phyloP scores from a whole-genome alignment of 257 asterid species.

The Oldenlandia corymbosa region DNA sequence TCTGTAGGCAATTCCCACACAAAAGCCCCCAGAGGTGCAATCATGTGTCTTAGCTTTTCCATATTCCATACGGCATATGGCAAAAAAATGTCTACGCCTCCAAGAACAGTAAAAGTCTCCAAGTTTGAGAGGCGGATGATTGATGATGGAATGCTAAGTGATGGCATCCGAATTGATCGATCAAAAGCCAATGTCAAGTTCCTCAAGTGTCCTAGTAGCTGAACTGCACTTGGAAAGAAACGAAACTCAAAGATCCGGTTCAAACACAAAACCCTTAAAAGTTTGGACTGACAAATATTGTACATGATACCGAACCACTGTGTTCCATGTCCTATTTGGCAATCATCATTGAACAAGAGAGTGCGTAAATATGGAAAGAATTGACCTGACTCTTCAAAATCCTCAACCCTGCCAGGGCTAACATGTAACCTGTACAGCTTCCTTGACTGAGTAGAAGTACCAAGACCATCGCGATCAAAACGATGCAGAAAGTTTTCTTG shows the following conservation, averaged over 20 bases:
- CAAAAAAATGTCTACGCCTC: background rate
- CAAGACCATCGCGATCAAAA: no score
- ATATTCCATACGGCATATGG: constrained; percentile 1
- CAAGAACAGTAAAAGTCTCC: background rate
- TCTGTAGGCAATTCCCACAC: no score
- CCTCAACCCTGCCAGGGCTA: background rate
- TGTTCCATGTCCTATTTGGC: no score
- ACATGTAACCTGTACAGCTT: background rate
- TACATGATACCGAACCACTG: no score
- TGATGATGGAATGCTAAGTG: background rate
- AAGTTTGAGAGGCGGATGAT: background rate
- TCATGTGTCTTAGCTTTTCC: constrained; percentile 1
- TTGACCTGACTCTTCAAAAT: background rate
- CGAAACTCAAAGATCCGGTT: no score
- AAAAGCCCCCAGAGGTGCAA: no score
- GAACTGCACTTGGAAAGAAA: background rate
- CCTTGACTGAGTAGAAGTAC: background rate
- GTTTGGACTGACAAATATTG: background rate
- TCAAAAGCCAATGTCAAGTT: constrained; percentile 1
- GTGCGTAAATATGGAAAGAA: background rate
- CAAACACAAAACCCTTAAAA: background rate
- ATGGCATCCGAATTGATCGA: no score
- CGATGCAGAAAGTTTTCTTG: background rate
- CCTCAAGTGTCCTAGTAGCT: background rate
- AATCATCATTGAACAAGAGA: background rate